These are phyloP conservation scores for Beauveria scarabaeidicola DNA, from an alignment of 2,329 filamentous ascomycete species.

Conservation along the genomic window DNA sequence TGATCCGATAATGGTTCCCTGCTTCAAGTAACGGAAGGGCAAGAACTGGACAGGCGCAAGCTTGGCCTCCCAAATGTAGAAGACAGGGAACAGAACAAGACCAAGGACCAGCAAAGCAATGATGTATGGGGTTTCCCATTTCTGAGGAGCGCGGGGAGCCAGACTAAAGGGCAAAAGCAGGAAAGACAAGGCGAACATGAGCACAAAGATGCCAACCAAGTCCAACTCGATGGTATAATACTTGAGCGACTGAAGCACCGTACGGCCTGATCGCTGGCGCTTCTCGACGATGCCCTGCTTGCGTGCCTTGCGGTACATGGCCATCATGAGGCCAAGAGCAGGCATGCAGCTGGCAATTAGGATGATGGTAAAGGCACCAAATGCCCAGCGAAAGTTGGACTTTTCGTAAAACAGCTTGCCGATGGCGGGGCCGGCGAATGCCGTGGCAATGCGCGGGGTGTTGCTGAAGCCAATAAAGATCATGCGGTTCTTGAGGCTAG, in stretches of 20 bases:
- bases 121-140: slow-evolving; percentile 36
- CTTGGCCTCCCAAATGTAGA: slow-evolving; percentile 49
- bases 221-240: slow-evolving; percentile 54
- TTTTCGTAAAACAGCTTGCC: slow-evolving; percentile 29
- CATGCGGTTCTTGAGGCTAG: slow-evolving; percentile 33
- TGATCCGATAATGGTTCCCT: slow-evolving; percentile 40
- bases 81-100: slow-evolving; percentile 35
- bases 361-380: slow-evolving; percentile 56
- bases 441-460: slow-evolving; percentile 36
- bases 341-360: slow-evolving; percentile 40
- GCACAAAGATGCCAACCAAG: slow-evolving; percentile 41
- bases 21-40: slow-evolving; percentile 39
- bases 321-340: slow-evolving; percentile 23
- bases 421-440: slow-evolving; percentile 34
- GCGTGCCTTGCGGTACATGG: not conserved
- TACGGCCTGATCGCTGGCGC: slow-evolving; percentile 43
- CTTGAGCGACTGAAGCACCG: slow-evolving; percentile 33
- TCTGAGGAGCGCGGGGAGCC: slow-evolving; percentile 23
- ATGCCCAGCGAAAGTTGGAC: slow-evolving; percentile 39
- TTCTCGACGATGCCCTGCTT: slow-evolving; percentile 20
- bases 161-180: slow-evolving; percentile 45
- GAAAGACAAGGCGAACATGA: slow-evolving; percentile 42
- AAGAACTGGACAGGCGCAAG: slow-evolving; percentile 50
- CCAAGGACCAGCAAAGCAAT: slow-evolving; percentile 43
- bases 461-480: slow-evolving; percentile 34